Base-by-base conservation (phyloP, 2,329 filamentous ascomycete species). In the Monilinia laxa region DNA sequence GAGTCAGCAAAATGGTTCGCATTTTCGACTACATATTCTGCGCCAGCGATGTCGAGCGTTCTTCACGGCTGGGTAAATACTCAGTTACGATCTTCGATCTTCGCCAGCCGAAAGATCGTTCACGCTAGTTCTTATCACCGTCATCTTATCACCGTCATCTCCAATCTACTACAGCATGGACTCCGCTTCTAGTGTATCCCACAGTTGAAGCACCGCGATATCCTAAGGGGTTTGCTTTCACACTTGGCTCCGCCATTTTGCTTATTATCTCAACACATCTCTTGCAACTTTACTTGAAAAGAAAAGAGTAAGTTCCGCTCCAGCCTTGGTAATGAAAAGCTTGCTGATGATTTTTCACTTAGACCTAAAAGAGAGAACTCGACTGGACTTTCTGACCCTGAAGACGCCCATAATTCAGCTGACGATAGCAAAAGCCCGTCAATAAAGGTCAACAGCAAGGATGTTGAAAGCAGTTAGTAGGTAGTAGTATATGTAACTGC, bases 1-100 rank as follows among this genome's bases (percentile, higher is more conserved):
- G 83, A 86, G 66, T 72, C 79, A 0, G 81, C 82, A 0, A 76
- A 80, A 12, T 86, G 83, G 82, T 84, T 84, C 62, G 82, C 82
- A 0, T 84, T 83, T 69, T 73, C 76, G 64, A 81, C 77, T 0
- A 79, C 75, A 0, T 81, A 79, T 69, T 76, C 76, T 0, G 75
- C 78, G 1, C 78, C 79, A 14, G 79, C 80, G 0, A 79, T 82
- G 75, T 80, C 79, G 0, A 80, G 78, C 47, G 76, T 81, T 1
- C 74, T 82, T 14, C 81, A 82, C 54, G 80, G 80, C 1, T 82
- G 80, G 78, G 77, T 80, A 40, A 82, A 82, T 68, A 79, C 75
- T 31, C 75, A 79, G 60, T 71, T 81, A 25, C 76, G 76, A 31
- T 73, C 77, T 55, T 73, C 76, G 76, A 31, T 73, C 77, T 55